phyloP scores from a whole-genome alignment of 1,139 yeast species.

The Hansenula lynferdii region DNA sequence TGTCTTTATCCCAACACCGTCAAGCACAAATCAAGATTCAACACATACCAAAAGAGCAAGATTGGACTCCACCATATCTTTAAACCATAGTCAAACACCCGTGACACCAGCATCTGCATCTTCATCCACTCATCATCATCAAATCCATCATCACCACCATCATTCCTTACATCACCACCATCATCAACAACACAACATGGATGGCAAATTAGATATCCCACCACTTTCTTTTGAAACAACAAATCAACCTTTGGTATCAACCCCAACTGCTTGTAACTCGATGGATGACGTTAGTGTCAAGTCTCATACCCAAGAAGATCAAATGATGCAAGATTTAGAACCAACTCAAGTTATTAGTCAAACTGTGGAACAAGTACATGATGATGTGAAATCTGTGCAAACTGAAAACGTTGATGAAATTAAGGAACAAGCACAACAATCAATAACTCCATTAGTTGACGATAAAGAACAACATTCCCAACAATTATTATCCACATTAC shows the following conservation, averaged over 20 bases:
- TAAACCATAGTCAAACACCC: constrained; percentile 7
- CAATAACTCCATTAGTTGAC: no score
- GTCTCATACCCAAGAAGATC: no score
- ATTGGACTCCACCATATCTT: constrained; percentile 24
- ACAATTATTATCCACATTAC: constrained; percentile 1
- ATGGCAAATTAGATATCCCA: neutral
- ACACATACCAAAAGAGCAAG: constrained; percentile 27
- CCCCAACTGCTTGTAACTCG: constrained; percentile 7
- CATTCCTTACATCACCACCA: no score
- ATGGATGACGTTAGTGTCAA: neutral
- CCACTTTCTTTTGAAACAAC: neutral
- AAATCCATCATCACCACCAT: constrained; percentile 4
- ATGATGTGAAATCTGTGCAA: no score
- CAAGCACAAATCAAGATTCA: constrained; percentile 14
- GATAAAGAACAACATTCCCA: no score
- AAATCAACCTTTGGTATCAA: constrained; percentile 8
- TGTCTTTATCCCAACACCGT: constrained; percentile 20
- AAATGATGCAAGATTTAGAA: neutral
- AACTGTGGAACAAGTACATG: no score
- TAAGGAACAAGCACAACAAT: neutral
- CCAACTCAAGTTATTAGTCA: neutral
- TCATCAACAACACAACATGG: neutral
- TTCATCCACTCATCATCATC: constrained; percentile 2
- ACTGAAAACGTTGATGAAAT: no score
- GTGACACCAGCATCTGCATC: constrained; percentile 5